Conservation (phyloP, 495 filamentous ascomycete species). For the Glonium stellatum region DNA sequence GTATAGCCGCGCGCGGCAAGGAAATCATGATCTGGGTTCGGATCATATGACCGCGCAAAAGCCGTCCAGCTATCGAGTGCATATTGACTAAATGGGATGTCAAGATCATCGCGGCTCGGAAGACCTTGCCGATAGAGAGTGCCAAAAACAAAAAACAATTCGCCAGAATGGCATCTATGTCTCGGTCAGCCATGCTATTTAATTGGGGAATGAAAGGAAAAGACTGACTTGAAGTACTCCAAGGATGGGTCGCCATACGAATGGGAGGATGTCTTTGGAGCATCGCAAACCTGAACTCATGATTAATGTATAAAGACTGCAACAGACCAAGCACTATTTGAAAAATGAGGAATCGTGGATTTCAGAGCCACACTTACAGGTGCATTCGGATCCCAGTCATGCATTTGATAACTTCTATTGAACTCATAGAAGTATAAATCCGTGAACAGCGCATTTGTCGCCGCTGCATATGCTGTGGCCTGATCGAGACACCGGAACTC, state of each 20-base stretch:
- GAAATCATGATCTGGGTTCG: slow-evolving; percentile 10
- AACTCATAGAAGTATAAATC: slow-evolving; percentile 44
- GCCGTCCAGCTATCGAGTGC: slow-evolving; percentile 29
- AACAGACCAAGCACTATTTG: neutral
- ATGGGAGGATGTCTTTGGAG: slow-evolving; percentile 33
- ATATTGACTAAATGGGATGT: slow-evolving; percentile 32
- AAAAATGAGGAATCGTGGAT: neutral
- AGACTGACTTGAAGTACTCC: slow-evolving; percentile 36
- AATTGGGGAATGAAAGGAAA: too few relatives aligned
- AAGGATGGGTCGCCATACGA: slow-evolving; percentile 41
- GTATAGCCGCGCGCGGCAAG: slow-evolving; percentile 25
- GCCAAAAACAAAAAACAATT: slow-evolving; percentile 44
- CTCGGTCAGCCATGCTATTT: too few relatives aligned
- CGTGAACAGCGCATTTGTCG: slow-evolving; percentile 31
- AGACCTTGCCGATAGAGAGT: slow-evolving; percentile 25
- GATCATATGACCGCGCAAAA: slow-evolving; percentile 22
- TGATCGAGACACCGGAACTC: slow-evolving; percentile 47
- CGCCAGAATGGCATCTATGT: slow-evolving; percentile 40
- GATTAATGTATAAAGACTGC: neutral
- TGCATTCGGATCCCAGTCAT: slow-evolving; percentile 38
- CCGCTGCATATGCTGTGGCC: slow-evolving; percentile 40
- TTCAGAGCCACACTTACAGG: slow-evolving; percentile 2
- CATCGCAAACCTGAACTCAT: slow-evolving; percentile 37
- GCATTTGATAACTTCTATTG: slow-evolving; percentile 47
- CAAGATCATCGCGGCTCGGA: slow-evolving; percentile 26